Base-by-base conservation (phyloP, 805 yeast genomes). In the Pichia cephalocereana region DNA sequence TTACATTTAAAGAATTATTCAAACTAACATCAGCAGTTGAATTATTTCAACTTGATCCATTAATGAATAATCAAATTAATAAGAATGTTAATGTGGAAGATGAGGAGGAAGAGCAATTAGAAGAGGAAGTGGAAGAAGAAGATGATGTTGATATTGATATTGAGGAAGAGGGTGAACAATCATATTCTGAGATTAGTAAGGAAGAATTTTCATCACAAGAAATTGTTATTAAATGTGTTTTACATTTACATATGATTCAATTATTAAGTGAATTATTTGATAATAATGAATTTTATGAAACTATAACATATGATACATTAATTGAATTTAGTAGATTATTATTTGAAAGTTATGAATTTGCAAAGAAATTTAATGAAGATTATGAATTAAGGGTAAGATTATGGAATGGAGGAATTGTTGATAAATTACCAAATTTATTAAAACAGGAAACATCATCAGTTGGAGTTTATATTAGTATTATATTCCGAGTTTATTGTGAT, bases 371-470 rank as follows among this genome's bases (percentile, higher is more conserved):
- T 71, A 93, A 93, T 64, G 89, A 83, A 49, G 90, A 93, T 65
- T 83, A 85, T 63, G 89, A 88, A 46, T 70, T 93, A 57, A 73
- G 99, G 54, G 83, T 86, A n/a, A 72, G 93, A 57, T 70, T 93
- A 40, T 90, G 95, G 82, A 86, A 88, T 59, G 86, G 93, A 4
- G 96, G 96, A 1, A 82, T 89, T 39, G 91, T 90, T 67, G 95
- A 88, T 59, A 83, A 90, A 60, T 74, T 91, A 47, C 99, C 99
- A 19, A 95, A 93, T 57, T 69, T 93, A 57, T 70, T 90, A 57
- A 86, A 86, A 57, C 99, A 95, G 66, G 99, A 95, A 65, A 82
- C 95, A 0, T 79, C 88, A 36, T 80, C 96, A 0, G 83, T 96
- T 1, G 91, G 95, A 2, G 96, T 89, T 1, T 85, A 82, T 62